Evolutionary conservation across 2,329 filamentous ascomycete genomes (phyloP).

Genomic region (Aureobasidium sp.): DNA sequence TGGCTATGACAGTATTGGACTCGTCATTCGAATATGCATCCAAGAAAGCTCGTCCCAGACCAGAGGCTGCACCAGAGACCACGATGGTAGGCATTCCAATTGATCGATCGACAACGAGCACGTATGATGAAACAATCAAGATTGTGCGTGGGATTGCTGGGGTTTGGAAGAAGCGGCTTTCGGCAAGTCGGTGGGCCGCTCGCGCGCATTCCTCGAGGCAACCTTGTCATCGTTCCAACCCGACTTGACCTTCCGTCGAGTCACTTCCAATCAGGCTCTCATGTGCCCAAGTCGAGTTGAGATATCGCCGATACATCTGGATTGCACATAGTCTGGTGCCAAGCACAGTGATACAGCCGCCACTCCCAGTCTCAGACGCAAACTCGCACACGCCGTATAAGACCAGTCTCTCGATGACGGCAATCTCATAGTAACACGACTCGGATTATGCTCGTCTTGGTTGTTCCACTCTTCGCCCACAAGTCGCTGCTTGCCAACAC

Average conservation of each 20-base stretch:
- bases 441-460: conserved; percentile 17
- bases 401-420: conserved; percentile 2
- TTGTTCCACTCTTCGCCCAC: background rate
- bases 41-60: conserved; percentile 42
- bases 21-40: conserved; percentile 28
- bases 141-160: background rate
- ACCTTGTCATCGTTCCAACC: conserved; percentile 13
- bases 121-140: background rate
- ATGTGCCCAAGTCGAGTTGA: background rate
- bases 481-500: conserved; percentile 11
- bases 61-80: conserved; percentile 42
- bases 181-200: conserved; percentile 13
- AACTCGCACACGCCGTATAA: background rate
- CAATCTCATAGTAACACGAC: background rate
- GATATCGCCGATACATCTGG: background rate
- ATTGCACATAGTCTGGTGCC: conserved; percentile 3
- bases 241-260: background rate
- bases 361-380: background rate
- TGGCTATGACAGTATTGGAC: conserved; percentile 34
- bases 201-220: conserved; percentile 7
- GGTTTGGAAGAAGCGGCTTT: background rate
- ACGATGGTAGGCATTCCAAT: conserved; percentile 31
- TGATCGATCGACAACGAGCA: background rate
- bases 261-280: background rate
- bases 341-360: conserved; percentile 3